phyloP scores from a whole-genome alignment of 306 rosid genomes.

The Acacia confusa region DNA sequence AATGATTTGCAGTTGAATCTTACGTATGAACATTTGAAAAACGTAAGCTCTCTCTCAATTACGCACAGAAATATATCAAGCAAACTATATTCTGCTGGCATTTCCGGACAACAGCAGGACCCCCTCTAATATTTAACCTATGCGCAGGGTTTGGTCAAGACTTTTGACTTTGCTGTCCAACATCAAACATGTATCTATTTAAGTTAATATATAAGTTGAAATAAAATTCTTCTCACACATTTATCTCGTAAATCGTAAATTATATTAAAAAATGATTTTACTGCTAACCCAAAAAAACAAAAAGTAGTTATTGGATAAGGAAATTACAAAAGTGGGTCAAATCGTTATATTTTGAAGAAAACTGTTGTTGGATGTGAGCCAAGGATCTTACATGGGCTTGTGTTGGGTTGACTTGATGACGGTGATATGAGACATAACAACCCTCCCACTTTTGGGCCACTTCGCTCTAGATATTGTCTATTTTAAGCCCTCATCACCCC shows the following conservation, averaged over 20 bases:
- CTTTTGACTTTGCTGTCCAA: constrained; percentile 4
- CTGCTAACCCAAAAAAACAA: too few species aligned
- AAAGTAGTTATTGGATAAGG: constrained; percentile 21
- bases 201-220: too few species aligned
- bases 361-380: neutral
- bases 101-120: constrained; percentile 33
- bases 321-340: neutral
- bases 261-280: too few species aligned
- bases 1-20: neutral
- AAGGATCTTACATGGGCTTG: neutral
- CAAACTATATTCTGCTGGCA: constrained; percentile 43
- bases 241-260: too few species aligned
- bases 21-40: neutral
- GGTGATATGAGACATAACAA: too few species aligned
- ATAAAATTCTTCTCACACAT: too few species aligned
- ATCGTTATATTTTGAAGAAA: neutral
- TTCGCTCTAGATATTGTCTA: accelerated
- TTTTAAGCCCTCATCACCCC: too few species aligned
- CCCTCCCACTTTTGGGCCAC: too few species aligned
- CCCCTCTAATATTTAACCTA: constrained; percentile 1
- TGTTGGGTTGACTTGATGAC: constrained; percentile 20
- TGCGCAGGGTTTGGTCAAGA: constrained; percentile 2
- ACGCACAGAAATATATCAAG: constrained; percentile 1
- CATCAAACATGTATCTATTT: constrained; percentile 17
- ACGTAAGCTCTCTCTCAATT: neutral